Conservation (phyloP, 2,329 filamentous ascomycete genomes). For the Zarea fungicola region DNA sequence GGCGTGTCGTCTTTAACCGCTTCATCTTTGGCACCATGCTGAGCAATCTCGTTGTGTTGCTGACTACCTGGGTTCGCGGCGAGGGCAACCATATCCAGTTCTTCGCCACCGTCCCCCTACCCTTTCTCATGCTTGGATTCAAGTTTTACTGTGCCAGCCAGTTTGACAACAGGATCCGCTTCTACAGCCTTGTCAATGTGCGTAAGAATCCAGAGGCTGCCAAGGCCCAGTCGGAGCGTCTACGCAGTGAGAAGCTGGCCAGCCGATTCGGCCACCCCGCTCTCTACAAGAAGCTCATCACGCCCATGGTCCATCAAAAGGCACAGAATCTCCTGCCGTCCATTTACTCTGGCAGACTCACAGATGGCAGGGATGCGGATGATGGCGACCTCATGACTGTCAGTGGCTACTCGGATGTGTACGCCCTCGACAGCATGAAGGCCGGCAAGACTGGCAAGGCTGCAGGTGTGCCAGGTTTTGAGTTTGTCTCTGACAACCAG, state of each 20-base stretch:
- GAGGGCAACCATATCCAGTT: conserved; percentile 57
- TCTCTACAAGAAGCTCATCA: conserved; percentile 82
- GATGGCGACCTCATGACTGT: conserved; percentile 51
- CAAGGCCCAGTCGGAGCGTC: conserved; percentile 45
- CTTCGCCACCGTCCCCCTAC: conserved; percentile 65
- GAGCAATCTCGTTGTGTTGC: conserved; percentile 70
- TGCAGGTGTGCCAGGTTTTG: conserved; percentile 63
- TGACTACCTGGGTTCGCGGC: conserved; percentile 68
- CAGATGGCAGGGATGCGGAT: conserved; percentile 58
- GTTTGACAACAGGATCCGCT: conserved; percentile 78
- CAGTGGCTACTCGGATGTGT: conserved; percentile 77
- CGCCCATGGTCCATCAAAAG: conserved; percentile 91
- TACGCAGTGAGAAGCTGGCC: conserved; percentile 63
- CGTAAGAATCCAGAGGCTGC: conserved; percentile 40
- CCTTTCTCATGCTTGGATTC: conserved; percentile 73
- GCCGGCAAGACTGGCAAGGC: conserved; percentile 44
- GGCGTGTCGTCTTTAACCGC: conserved; percentile 90
- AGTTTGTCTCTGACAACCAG: conserved; percentile 79
- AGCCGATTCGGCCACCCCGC: conserved; percentile 86
- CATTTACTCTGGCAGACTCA: conserved; percentile 76
- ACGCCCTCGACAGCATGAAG: conserved; percentile 74
- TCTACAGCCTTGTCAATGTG: conserved; percentile 64
- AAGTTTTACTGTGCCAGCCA: conserved; percentile 74
- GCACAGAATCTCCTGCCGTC: conserved; percentile 81
- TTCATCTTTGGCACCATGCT: conserved; percentile 77